Evolutionary conservation across 2,329 filamentous ascomycete species (phyloP).

Genomic region (Penicillium aurantiogriseum): DNA sequence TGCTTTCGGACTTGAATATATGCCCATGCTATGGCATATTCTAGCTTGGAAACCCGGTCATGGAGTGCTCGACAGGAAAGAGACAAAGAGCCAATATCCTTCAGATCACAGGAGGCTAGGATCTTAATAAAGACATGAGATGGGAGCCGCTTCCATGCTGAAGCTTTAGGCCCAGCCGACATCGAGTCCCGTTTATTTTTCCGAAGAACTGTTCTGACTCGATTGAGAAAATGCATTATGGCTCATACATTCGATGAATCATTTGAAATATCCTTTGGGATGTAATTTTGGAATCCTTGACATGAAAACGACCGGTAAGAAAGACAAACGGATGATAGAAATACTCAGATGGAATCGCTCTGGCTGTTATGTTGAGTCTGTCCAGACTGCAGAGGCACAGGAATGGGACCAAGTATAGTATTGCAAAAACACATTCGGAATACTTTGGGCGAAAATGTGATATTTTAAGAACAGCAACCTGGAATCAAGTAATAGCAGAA

Average conservation of each 20-base stretch:
- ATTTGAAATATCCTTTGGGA: not conserved
- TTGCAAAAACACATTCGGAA: not conserved
- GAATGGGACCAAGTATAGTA: not conserved
- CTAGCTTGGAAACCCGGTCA: slow-evolving; percentile 18
- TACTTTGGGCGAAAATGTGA: not conserved
- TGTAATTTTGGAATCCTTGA: not conserved
- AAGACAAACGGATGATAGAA: not conserved
- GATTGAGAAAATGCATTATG: slow-evolving; percentile 17
- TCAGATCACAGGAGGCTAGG: slow-evolving; percentile 20
- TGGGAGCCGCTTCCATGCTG: slow-evolving; percentile 25
- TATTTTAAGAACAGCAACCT: not conserved
- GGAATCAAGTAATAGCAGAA: not conserved
- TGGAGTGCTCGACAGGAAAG: slow-evolving; percentile 24
- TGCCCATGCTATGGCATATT: slow-evolving; percentile 22
- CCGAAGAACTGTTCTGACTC: slow-evolving; percentile 19
- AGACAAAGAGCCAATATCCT: slow-evolving; percentile 22
- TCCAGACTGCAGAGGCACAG: not conserved
- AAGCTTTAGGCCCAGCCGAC: slow-evolving; percentile 6
- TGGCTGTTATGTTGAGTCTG: not conserved
- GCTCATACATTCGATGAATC: not conserved
- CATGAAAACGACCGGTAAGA: not conserved
- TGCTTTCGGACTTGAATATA: slow-evolving; percentile 22
- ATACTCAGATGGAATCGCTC: not conserved
- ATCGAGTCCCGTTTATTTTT: slow-evolving; percentile 5
- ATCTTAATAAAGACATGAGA: slow-evolving; percentile 19